Percentiles rank a stretch among this genome's conserved stretches.
Conservation (phyloP, 2,329 filamentous ascomycete species). For the Fusarium decemcellulare region DNA sequence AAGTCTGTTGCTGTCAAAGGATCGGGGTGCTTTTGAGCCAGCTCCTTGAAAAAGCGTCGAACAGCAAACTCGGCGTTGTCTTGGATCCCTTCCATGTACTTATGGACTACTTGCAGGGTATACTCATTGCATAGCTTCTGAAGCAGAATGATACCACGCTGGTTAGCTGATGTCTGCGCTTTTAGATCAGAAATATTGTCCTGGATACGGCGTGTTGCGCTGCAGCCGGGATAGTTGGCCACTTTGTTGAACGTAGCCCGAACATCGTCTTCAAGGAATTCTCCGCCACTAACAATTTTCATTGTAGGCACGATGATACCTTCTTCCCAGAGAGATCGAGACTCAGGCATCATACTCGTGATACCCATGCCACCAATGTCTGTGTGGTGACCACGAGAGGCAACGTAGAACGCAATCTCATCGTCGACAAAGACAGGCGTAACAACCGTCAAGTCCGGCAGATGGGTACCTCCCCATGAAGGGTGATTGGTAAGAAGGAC, state of each 20-base stretch:
- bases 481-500: constrained; percentile 58
- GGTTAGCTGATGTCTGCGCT: constrained; percentile 60
- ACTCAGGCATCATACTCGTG: constrained; percentile 23
- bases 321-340: constrained; percentile 54
- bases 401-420: constrained; percentile 55
- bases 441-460: constrained; percentile 59
- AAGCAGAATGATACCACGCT: constrained; percentile 55
- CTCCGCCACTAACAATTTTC: constrained; percentile 54
- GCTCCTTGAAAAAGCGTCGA: constrained; percentile 46
- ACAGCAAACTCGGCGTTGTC: constrained; percentile 54
- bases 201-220: constrained; percentile 52
- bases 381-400: constrained; percentile 53
- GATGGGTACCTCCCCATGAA: constrained; percentile 55
- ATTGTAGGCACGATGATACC: constrained; percentile 57
- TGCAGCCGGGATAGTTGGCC: constrained; percentile 55
- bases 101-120: constrained; percentile 50
- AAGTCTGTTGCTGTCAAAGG: constrained; percentile 49
- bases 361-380: constrained; percentile 48
- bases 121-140: constrained; percentile 52
- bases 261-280: constrained; percentile 54
- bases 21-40: constrained; percentile 61
- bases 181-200: constrained; percentile 62
- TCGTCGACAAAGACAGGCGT: constrained; percentile 54
- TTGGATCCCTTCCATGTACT: constrained; percentile 56
- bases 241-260: constrained; percentile 50